Conservation (phyloP, 2,329 filamentous ascomycete genomes). For the Fusarium pseudocircinatum region DNA sequence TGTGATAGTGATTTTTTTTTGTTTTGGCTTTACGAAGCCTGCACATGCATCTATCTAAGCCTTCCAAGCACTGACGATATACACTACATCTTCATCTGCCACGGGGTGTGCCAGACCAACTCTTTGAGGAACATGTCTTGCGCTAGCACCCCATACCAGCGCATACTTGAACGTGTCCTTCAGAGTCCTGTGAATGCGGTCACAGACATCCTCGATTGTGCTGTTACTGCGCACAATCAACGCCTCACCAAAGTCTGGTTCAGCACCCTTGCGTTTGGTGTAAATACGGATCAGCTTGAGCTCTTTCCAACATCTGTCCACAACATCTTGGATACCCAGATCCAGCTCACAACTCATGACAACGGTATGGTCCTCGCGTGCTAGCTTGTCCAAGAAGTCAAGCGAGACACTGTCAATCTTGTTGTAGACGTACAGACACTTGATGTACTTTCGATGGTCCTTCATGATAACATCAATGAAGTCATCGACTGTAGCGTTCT, state of each 20-base stretch:
- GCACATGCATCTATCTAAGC: conserved; percentile 54
- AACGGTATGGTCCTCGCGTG: conserved; percentile 90
- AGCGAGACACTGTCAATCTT: conserved; percentile 97
- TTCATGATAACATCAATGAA: conserved; percentile 99
- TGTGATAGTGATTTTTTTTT: not conserved
- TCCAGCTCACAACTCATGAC: conserved; percentile 99
- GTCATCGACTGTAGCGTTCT: conserved; percentile 95
- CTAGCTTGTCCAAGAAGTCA: conserved; percentile 91
- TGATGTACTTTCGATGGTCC: conserved; percentile 97
- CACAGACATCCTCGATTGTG: conserved; percentile 96
- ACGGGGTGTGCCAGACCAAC: conserved; percentile 88
- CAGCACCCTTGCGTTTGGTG: conserved; percentile 93
- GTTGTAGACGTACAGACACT: conserved; percentile 97
- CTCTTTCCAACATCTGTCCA: conserved; percentile 96
- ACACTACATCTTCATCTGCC: conserved; percentile 73
- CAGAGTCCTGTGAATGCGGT: conserved; percentile 89
- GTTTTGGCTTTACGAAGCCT: conserved; percentile 1
- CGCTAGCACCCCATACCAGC: conserved; percentile 96
- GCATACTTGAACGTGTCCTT: conserved; percentile 99
- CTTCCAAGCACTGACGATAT: conserved; percentile 72
- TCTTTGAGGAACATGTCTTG: conserved; percentile 91
- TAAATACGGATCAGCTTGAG: conserved; percentile 90
- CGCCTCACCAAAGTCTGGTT: conserved; percentile 90
- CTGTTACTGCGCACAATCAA: conserved; percentile 90
- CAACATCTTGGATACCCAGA: conserved; percentile 90